A percentile compares a stretch with the other conserved stretches of the same genome.
phyloP scores from a whole-genome alignment of 306 rosid species.

The Vicia villosa region DNA sequence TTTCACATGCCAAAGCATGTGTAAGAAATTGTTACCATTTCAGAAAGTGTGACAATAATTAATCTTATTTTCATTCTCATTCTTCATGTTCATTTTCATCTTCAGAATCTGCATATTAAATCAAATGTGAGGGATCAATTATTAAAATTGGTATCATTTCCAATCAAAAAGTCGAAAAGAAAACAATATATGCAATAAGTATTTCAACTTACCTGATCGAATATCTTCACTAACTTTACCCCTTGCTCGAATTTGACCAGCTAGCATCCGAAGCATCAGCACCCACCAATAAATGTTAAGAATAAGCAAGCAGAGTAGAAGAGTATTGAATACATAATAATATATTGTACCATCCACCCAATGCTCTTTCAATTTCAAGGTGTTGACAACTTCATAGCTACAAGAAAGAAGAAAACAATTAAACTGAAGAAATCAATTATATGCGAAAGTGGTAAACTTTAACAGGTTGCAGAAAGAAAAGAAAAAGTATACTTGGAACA shows the following conservation, averaged over 20 bases:
- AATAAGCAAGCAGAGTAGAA: constrained; percentile 75
- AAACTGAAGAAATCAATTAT: background rate
- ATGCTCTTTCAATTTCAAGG: constrained; percentile 60
- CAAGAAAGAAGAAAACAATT: constrained; percentile 35
- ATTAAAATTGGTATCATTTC: background rate
- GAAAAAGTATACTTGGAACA: background rate
- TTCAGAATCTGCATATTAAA: constrained; percentile 75
- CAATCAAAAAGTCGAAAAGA: background rate
- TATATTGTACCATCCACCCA: constrained; percentile 62
- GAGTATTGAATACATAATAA: constrained; percentile 83
- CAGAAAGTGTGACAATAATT: constrained; percentile 30
- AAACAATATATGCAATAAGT: constrained; percentile 15
- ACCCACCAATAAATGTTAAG: constrained; percentile 95
- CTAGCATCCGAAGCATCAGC: constrained; percentile 90
- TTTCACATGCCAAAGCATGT: background rate
- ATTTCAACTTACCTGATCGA: constrained; percentile 82
- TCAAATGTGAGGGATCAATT: constrained; percentile 15
- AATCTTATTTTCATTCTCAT: constrained; percentile 45
- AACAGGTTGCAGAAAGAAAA: constrained; percentile 3
- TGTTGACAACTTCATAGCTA: constrained; percentile 77
- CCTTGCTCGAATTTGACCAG: constrained; percentile 76
- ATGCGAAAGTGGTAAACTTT: background rate
- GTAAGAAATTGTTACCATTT: constrained; percentile 23
- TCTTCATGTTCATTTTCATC: constrained; percentile 87
- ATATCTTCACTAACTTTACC: constrained; percentile 89